Evolutionary conservation across 164 flowering plant genomes (phyloP), one percentile per base, ranked within the genome.

Genomic region (Umbilicus rupestris): DNA sequence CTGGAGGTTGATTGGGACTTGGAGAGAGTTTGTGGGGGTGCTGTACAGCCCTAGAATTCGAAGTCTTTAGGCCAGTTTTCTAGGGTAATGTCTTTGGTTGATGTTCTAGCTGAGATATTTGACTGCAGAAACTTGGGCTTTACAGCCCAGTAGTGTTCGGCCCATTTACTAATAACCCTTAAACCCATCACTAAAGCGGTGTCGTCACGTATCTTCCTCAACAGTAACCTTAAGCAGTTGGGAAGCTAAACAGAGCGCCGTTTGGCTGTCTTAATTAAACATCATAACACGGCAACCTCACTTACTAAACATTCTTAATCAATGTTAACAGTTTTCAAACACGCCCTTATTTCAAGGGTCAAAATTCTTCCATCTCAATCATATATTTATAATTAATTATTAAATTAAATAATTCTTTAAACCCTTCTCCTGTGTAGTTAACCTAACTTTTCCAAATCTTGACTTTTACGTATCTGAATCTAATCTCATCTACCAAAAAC

Each of bases 141-240:
- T 50, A 20, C 57, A 50, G 57, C 57, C 57, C 57, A 44, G 19
- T 24, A 44, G 19, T 35, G 37, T 35, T 35, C 37, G 37, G 37
- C 37, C 37, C 37, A 35, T 35, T 35, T 35, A 35, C 37, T 3
- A 3, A 35, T 35, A 35, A 35, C 7, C 37, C 37, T 1, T 35
- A 7, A 35, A 35, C 7, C 37, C 37, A 35, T 46, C 57, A 50
- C 28, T 4, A 50, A 50, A 50, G n/a, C 28, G 10, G 0, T 19
- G 22, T 29, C 12, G 11, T 50, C 57, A 50, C 57, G 12, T 50
- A 10, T 50, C 57, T 2, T 50, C 57, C 57, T 15, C 22, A 50
- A 50, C 57, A 50, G 57, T 50, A 50, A 22, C 33, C 33, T 28
- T 5, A 55, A 55, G 60, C 60, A 14, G 60, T 55, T 55, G 60